Evolutionary conservation across 1,284 basidiomycete genomes (phyloP), one percentile per base, ranked within the genome.

Genomic region (Bjerkandera adusta): DNA sequence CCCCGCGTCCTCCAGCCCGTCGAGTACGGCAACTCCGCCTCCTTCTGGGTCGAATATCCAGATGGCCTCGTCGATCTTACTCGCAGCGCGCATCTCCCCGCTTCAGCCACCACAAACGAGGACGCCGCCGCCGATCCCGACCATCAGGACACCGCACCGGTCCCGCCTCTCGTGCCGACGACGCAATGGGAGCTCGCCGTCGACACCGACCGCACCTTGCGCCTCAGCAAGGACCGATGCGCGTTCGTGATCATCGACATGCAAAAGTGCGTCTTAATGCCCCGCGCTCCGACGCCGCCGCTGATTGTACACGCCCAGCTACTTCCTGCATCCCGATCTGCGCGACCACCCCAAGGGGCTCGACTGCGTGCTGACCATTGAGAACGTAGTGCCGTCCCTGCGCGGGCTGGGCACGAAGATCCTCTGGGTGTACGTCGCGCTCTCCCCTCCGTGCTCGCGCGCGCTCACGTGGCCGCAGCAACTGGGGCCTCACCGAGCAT

Each of bases 1-100:
- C 74, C 77, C 15, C 66, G 53, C 29, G 70, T 81, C 40, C 52
- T 68, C 10, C 49, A 57, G 26, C 64, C 77, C 16, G 69, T 65
- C 3, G 73, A 81, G 58, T 82, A 78, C 55, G 82, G 81, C 35
- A 75, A 74, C 56, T 63, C 68, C n/a, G 62, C 67, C 5, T 72
- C 70, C 5, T 85, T 80, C 61, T 85, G 82, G 83, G 76, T 82
- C 27, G 83, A 85, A 60, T 84, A 83, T 57, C 79, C 82, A 4
- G 71, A 70, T 20, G 82, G 82, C 1, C 70, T 84, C 24, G 64
- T 85, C 25, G 81, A 85, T 59, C 63, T 85, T 38, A 76, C 81
- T 15, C 73, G 81, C 35, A 68, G 68, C 12, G 57, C 59, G 38
- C 77, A 71, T 52, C 62, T 76, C 16, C 52, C 53, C 7, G 35